phyloP scores from a whole-genome alignment of 495 filamentous ascomycete genomes.

The Geoglossum glabrum region DNA sequence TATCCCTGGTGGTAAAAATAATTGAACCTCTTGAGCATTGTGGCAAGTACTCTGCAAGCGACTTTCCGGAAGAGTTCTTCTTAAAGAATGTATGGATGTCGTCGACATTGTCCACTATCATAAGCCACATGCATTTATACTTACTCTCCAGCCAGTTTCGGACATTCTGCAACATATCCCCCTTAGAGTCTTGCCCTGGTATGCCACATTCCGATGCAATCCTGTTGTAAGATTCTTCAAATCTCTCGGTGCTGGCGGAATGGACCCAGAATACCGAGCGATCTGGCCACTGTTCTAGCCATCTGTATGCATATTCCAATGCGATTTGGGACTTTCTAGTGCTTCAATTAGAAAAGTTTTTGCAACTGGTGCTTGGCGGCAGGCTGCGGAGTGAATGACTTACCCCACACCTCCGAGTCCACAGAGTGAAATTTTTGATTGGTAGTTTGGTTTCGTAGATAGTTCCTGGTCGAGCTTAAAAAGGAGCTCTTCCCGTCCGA shows the following conservation, averaged over 20 bases:
- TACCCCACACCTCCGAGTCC: constrained; percentile 31
- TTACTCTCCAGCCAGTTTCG: not conserved
- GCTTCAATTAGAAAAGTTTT: too few relatives aligned
- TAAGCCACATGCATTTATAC: not conserved
- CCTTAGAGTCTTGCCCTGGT: constrained; percentile 7
- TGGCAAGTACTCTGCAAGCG: constrained; percentile 6
- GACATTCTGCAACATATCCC: constrained; percentile 11
- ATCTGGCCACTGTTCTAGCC: constrained; percentile 14
- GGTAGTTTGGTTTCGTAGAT: constrained; percentile 5
- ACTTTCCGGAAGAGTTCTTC: not conserved
- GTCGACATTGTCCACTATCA: constrained; percentile 9
- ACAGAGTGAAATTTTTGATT: constrained; percentile 14
- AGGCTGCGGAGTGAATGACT: too few relatives aligned
- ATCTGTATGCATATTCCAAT: constrained; percentile 26
- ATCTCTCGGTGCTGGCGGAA: constrained; percentile 16
- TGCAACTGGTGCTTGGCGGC: too few relatives aligned
- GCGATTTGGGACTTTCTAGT: constrained; percentile 33
- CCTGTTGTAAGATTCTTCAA: constrained; percentile 24
- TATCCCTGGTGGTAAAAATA: constrained; percentile 10
- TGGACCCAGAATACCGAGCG: constrained; percentile 28
- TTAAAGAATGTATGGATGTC: constrained; percentile 3
- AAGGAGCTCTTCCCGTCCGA: constrained; percentile 21
- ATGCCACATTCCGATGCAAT: constrained; percentile 16
- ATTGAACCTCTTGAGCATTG: constrained; percentile 7
- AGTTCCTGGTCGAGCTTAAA: constrained; percentile 15